A percentile compares a stretch with the other conserved stretches of the same genome.
These are phyloP conservation scores for Tylopilus plumbeoviolaceoides DNA, from an alignment of 768 basidiomycete genomes.

Conservation along the genomic window DNA sequence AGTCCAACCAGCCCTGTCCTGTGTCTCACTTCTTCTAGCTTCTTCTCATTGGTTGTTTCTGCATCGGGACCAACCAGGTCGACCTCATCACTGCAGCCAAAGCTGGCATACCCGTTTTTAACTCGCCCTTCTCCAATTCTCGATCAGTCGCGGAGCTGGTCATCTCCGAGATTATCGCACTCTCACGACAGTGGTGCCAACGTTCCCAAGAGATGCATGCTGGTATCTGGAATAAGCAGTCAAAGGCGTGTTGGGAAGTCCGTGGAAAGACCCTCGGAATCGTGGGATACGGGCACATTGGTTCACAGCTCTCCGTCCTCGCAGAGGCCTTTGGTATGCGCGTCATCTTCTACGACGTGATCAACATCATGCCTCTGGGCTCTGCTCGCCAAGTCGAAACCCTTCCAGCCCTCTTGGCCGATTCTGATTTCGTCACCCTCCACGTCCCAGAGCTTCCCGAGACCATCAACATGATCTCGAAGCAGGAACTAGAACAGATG, in stretches of 20 bases:
- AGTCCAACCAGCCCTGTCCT: background rate
- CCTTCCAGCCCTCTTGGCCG: conserved; percentile 64
- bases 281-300: conserved; percentile 98
- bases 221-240: conserved; percentile 98
- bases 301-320: conserved; percentile 93
- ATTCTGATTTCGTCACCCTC: conserved; percentile 91
- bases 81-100: conserved; percentile 79
- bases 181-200: conserved; percentile 92
- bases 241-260: conserved; percentile 97
- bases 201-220: conserved; percentile 81
- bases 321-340: conserved; percentile 95
- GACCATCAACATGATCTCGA: conserved; percentile 90
- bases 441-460: conserved; percentile 97
- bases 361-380: conserved; percentile 97
- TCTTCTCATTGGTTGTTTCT: conserved; percentile 96
- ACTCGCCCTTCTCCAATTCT: conserved; percentile 98
- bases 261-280: conserved; percentile 98
- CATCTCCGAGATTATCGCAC: conserved; percentile 86
- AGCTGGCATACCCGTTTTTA: conserved; percentile 96
- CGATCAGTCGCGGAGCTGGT: conserved; percentile 99
- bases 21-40: conserved; percentile 49
- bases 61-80: conserved; percentile 98
- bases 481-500: conserved; percentile 78
- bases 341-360: conserved; percentile 91
- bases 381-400: conserved; percentile 86